Base-by-base conservation (phyloP, 495 filamentous ascomycete species). In the Neurospora sp. region DNA sequence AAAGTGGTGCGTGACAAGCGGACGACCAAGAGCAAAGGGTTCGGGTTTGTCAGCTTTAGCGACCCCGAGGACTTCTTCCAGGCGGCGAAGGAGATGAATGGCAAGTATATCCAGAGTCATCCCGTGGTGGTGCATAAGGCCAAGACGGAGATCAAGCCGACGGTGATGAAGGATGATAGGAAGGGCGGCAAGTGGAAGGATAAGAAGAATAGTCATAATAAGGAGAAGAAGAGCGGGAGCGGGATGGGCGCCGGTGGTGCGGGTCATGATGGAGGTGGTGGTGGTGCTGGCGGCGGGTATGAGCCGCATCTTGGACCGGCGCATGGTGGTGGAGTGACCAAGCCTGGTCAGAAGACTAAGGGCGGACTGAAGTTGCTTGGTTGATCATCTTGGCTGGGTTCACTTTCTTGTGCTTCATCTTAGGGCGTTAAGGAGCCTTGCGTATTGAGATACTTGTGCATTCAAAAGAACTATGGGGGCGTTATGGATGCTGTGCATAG, bases 51-150 rank as follows among this genome's bases (percentile, higher is more conserved):
- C 72, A 95, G 93, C 80, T 99, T 99, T 83, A 92, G 90, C 75
- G 92, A 97, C 79, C 92, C 94, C 5, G 96, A 99, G 77, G 94
- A 98, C 78, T 98, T 94, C 82, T 98, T 98, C 85, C 87, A 90
- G 72, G 94, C 96, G 0, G 95, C 92, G 75, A 91, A 94, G 83
- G 96, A 98, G 83, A 99, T 99, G 96, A 91, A 98, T 80, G 94
- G 94, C 69, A 98, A 99, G 85, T 99, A 99, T 80, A 98, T 99
- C 81, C 96, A 96, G 46, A 97, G 93, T 78, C 96, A 98, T 82
- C 96, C 96, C 2, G 90, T 99, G 10, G 84, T 92, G 59, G 85
- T 98, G 73, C 90, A 91, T 81, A 90, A 94, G 78, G 93, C 92
- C 78, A 97, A 90, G 69, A 97, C 96, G 37, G 94, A 98, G 83